These are phyloP conservation scores for Leptographium flavum DNA, from an alignment of 2,329 filamentous ascomycete genomes.

Conservation along the genomic window DNA sequence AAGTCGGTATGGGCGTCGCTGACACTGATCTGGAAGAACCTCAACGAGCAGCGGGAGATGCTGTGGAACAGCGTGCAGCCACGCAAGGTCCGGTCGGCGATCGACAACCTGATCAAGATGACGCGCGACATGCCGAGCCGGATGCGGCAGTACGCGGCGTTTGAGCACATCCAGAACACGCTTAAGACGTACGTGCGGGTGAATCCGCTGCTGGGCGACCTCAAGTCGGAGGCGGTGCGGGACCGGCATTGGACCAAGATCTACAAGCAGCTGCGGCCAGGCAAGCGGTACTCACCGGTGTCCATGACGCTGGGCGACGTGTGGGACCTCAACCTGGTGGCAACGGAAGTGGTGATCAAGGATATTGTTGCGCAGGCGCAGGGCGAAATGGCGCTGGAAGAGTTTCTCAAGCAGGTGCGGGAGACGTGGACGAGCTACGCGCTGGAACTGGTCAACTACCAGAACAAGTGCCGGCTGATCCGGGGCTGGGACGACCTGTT, in stretches of 20 bases:
- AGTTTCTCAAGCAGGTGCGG: slow-evolving; percentile 90
- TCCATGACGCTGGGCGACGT: slow-evolving; percentile 97
- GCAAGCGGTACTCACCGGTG: slow-evolving; percentile 83
- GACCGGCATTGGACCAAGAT: slow-evolving; percentile 97
- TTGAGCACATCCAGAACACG: slow-evolving; percentile 91
- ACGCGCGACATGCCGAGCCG: slow-evolving; percentile 98
- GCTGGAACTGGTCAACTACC: slow-evolving; percentile 89
- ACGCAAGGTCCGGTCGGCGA: slow-evolving; percentile 74
- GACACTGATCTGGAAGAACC: slow-evolving; percentile 88
- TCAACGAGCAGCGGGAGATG: slow-evolving; percentile 84
- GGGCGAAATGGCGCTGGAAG: slow-evolving; percentile 95
- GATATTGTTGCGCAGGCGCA: slow-evolving; percentile 93
- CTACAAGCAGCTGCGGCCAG: slow-evolving; percentile 87
- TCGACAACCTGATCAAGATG: slow-evolving; percentile 90
- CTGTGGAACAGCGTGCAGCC: slow-evolving; percentile 95
- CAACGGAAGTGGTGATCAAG: slow-evolving; percentile 75
- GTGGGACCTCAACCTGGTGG: slow-evolving; percentile 86
- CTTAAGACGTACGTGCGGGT: slow-evolving; percentile 82
- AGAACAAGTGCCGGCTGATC: slow-evolving; percentile 95
- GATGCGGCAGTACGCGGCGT: slow-evolving; percentile 99
- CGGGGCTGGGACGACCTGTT: slow-evolving; percentile 97
- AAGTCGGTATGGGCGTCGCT: slow-evolving; percentile 96
- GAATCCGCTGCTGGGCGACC: slow-evolving; percentile 71
- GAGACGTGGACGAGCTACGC: slow-evolving; percentile 95
- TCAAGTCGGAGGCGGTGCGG: slow-evolving; percentile 92